Evolutionary conservation across 169 alveolate genomes (phyloP), one percentile per base, ranked within the genome.

Genomic region (Plasmodium sp.): DNA sequence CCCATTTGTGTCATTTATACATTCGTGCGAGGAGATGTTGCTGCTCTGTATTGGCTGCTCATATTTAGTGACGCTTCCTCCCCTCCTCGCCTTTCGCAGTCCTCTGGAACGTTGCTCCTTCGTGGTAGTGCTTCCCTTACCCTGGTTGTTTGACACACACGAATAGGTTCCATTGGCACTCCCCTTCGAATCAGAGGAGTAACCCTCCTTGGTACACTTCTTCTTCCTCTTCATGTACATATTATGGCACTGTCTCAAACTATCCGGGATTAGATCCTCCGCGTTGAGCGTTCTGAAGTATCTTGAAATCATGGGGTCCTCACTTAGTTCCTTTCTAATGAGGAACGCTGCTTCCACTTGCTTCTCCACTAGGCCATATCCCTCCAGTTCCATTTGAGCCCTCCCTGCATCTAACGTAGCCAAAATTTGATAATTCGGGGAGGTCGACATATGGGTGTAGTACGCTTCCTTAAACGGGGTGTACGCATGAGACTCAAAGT

Each of bases 381-480:
- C 96, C 73, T 95, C 96, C 77, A 95, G 81, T 67, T 92, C 96
- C 96, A 95, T 95, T 45, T 95, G 96, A 51, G 96, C 95, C 54
- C 96, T 74, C 5, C 96, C 96, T 33, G 95, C 96, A 84, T 95
- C 96, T 62, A 95, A 84, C 36, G 97, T 93, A 22, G 96, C 96
- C 51, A 93, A 36, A 1, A 95, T 93, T 56, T 95, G 97, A 79
- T 95, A 95, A 83, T 95, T 95, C 3, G 97, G 97, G 4, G 97
- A 95, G 6, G 97, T 95, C 34, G 96, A 93, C 97, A 93, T 95
- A 92, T 95, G 97, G 34, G 97, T 93, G 93, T 85, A 95, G 39
- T 95, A 95, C 41, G 96, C 96, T 83, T 95, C 97, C 39, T 92
- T 95, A 84, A 95, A 95, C 31, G 97, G 82, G 0, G 96, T 86